Percentiles rank a stretch among this genome's conserved stretches.
Evolutionary conservation across 345 rosid species (phyloP).

Genomic region (sweet orange (Citrus sinensis)): DVS_A1.0 CM039162.1:22695501-22696000

Average conservation of each 20-base stretch:
- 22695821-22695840: no score
- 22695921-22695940: neutral
- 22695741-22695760: neutral
- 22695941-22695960: neutral
- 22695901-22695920: neutral
- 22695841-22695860: no score
- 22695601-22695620: neutral
- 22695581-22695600: neutral
- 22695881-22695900: no score
- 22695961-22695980: neutral
- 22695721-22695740: neutral
- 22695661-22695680: neutral
- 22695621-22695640: neutral
- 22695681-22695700: no score
- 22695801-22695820: no score
- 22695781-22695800: no score
- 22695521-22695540: neutral
- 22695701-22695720: neutral
- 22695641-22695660: neutral
- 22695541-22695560: neutral
- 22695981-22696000: neutral
- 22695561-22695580: neutral
- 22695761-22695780: no score
- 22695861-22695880: neutral
- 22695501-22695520: neutral